Evolutionary conservation across 345 rosid species (phyloP), one percentile per base, ranked within the genome.

Genomic region (Hibiscus syriacus): DNA sequence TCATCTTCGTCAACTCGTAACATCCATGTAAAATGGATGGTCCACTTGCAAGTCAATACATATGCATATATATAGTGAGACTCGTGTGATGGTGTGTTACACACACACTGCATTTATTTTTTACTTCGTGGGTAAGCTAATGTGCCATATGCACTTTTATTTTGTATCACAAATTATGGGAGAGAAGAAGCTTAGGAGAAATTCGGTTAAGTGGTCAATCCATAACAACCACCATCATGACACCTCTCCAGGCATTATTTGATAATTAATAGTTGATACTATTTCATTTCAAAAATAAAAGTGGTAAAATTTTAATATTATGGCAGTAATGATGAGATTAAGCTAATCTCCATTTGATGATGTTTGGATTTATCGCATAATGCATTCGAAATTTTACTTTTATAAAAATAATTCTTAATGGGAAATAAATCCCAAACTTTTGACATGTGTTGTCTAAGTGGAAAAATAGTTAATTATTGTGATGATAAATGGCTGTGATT

Each of bases 21-120:
- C 13, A 50, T 66, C 61, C 70, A 53, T 52, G 7, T 16, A 65
- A 69, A 64, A 45, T 50, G 76, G 72, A 68, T 1, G 46, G 67
- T 64, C 76, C 84, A 76, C 67, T 70, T 2, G 65, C 10, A 38
- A 60, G 29, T 60, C 48, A 38, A 38, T 20, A 55, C 3, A 10
- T 5, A 30, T 5, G 1, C 34, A 30, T 23, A 13, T 26, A 26
- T 48, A 45, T 50, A 29, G 65, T 22, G 38, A 6, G 13, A 63
- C 6, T 41, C 62, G 45, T 62, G 55, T 60, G 46, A 30, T 64
- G 77, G 79, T 72, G 81, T 78, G 64, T 74, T 79, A n/a, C n/a
- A n/a, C n/a, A n/a, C n/a, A 55, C 77, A 82, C 68, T 65, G 75
- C 61, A 77, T 69, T 20, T 57, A 69, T n/a, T 11, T 12, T 11